phyloP scores from a whole-genome alignment of 1,284 basidiomycete species.

The Hymenochaete sp. region DNA sequence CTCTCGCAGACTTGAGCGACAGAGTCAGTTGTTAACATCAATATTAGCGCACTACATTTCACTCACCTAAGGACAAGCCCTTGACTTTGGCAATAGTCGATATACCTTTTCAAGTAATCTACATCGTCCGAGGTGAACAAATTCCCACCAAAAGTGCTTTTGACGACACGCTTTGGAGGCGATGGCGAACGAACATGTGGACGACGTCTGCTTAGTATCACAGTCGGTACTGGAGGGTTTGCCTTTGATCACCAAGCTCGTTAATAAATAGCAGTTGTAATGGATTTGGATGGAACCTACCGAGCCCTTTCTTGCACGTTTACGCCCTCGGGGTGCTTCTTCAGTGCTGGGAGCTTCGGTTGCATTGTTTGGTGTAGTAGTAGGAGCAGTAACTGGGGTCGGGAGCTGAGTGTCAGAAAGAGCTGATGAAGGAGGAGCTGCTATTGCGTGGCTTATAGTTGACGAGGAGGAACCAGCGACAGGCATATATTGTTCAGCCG shows the following conservation, averaged over 20 bases:
- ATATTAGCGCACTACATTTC: neutral
- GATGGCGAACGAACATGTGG: slow-evolving; percentile 70
- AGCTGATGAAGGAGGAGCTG: neutral
- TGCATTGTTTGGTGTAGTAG: neutral
- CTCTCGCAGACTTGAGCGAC: slow-evolving; percentile 49
- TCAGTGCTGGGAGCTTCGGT: neutral
- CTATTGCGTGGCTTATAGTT: slow-evolving; percentile 20
- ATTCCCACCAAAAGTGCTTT: slow-evolving; percentile 79
- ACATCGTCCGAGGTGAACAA: slow-evolving; percentile 75
- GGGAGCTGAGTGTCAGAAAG: too few species aligned
- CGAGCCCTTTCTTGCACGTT: slow-evolving; percentile 53
- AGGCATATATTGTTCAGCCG: slow-evolving; percentile 38
- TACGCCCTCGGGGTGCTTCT: slow-evolving; percentile 47
- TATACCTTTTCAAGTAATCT: slow-evolving; percentile 70
- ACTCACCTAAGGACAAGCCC: slow-evolving; percentile 64
- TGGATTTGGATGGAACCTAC: too few species aligned
- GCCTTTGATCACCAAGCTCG: slow-evolving; percentile 37
- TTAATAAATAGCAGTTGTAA: slow-evolving; percentile 8
- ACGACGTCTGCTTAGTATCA: slow-evolving; percentile 54
- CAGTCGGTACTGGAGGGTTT: slow-evolving; percentile 50
- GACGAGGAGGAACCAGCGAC: slow-evolving; percentile 36
- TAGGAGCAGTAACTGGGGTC: slow-evolving; percentile 12
- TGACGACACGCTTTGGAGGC: slow-evolving; percentile 70
- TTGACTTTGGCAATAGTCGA: slow-evolving; percentile 78
- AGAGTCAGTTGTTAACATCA: neutral